A percentile compares a stretch with the other conserved stretches of the same genome.
phyloP scores from a whole-genome alignment of 2,329 filamentous ascomycete species.

The Clarireedia monteithiana region DNA sequence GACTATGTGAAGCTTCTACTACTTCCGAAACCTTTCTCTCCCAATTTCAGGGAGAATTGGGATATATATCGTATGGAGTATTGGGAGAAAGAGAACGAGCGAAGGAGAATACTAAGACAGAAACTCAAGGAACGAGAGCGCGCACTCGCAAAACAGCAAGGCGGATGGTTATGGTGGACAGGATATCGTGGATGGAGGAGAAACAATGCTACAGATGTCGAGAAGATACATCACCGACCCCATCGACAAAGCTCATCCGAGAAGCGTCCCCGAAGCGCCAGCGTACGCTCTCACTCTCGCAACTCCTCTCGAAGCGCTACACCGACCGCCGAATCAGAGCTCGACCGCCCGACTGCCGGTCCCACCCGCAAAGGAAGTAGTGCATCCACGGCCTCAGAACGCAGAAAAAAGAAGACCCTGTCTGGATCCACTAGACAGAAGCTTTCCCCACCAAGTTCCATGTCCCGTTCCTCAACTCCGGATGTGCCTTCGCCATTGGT shows the following conservation, averaged over 20 bases:
- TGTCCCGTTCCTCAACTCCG: constrained; percentile 25
- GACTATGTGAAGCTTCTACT: constrained; percentile 88
- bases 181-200: constrained; percentile 54
- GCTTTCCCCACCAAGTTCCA: constrained; percentile 18
- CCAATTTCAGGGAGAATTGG: constrained; percentile 94
- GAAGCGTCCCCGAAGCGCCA: constrained; percentile 25
- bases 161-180: constrained; percentile 80
- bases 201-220: constrained; percentile 23
- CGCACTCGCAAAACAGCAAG: constrained; percentile 58
- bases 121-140: constrained; percentile 63
- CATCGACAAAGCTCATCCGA: constrained; percentile 18
- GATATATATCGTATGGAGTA: constrained; percentile 90
- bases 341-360: constrained; percentile 14
- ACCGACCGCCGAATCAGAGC: constrained; percentile 26
- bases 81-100: constrained; percentile 94
- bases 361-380: constrained; percentile 21
- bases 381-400: constrained; percentile 23
- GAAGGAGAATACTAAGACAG: constrained; percentile 62
- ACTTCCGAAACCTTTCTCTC: constrained; percentile 88
- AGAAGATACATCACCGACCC: constrained; percentile 24
- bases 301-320: constrained; percentile 31
- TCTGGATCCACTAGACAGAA: constrained; percentile 16
- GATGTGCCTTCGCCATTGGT: constrained; percentile 26
- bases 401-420: constrained; percentile 22
- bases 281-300: constrained; percentile 27